Evolutionary conservation across 2,329 filamentous ascomycete species (phyloP), one percentile per base, ranked within the genome.

Genomic region (Pseudogymnoascus sp.): DNA sequence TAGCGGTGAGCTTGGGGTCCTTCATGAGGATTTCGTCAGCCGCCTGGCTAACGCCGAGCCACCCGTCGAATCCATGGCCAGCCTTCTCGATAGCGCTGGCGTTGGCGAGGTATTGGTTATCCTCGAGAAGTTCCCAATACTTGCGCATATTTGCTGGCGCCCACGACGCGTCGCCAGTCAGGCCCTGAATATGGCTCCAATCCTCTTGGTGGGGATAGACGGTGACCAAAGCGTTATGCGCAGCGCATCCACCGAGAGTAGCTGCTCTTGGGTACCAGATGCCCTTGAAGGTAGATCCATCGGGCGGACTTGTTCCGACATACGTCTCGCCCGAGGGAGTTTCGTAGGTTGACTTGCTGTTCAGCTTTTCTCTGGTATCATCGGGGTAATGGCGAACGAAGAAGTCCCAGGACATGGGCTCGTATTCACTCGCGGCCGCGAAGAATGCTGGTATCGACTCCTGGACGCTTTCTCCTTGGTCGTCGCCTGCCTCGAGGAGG

Each of bases 401-500:
- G 71, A 79, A 83, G 71, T 82, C 79, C 81, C 81, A 83, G 63
- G 73, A 70, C 70, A 80, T 74, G 8, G 74, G 73, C 29, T 72
- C 70, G 64, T 81, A 77, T 68, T 81, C 76, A 17, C 76, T 79
- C 6, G 76, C 76, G 42, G 75, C 72, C 12, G 75, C 73, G 61
- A 76, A 75, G 63, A 78, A 74, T 2, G 76, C 77, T 25, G 81
- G 80, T 2, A 81, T 75, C n/a, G 75, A 73, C 64, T 79, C 75
- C 63, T 77, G 74, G 62, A 74, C 68, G 33, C 63, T 64, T 13
- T 60, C 61, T 25, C 76, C 78, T 65, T 81, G 75, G 65, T 83
- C 80, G 64, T 80, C 78, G 62, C 80, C 80, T 33, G 80, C 80
- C 66, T 83, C 81, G 29, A 83, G 76, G 4, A 83, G 74, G 25